phyloP scores from a whole-genome alignment of 768 basidiomycete genomes.

The Terana coerulea region DNA sequence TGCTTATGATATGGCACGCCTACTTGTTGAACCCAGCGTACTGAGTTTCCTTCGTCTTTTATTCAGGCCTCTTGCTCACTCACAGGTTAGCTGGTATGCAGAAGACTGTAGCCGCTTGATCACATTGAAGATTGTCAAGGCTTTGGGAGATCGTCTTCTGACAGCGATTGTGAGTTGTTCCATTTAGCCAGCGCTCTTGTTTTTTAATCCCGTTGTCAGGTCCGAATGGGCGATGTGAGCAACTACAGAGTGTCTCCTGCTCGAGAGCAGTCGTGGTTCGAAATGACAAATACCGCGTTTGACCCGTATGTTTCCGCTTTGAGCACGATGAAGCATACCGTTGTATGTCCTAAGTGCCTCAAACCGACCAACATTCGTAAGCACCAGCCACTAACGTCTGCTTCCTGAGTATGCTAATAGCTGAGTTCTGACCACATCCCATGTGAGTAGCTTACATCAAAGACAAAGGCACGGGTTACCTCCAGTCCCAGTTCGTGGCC shows the following conservation, averaged over 20 bases:
- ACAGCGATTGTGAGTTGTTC: conserved; percentile 12
- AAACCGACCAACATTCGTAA: conserved; percentile 28
- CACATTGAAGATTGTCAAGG: conserved; percentile 3
- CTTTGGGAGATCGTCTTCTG: conserved; percentile 5
- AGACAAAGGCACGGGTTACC: conserved; percentile 41
- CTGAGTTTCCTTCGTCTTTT: background rate
- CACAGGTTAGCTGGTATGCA: conserved; percentile 15
- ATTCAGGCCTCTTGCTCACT: background rate
- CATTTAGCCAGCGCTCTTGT: too few relatives aligned
- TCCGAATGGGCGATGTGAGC: conserved; percentile 16
- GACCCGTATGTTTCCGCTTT: conserved; percentile 33
- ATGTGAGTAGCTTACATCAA: conserved; percentile 36
- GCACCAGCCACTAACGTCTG: too few relatives aligned
- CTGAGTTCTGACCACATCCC: background rate
- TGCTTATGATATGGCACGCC: conserved; percentile 42
- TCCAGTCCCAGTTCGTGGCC: conserved; percentile 37
- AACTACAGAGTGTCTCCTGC: conserved; percentile 13
- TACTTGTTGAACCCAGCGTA: conserved; percentile 37
- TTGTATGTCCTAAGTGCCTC: conserved; percentile 35
- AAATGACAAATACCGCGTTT: conserved; percentile 22
- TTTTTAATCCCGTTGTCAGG: conserved; percentile 6
- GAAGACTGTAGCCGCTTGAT: conserved; percentile 15
- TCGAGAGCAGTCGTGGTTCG: conserved; percentile 16
- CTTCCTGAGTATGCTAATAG: too few relatives aligned
- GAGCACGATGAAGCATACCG: conserved; percentile 19